A percentile compares a stretch with the other conserved stretches of the same genome.
Conservation (phyloP, 192 early-diverging fungal genomes). For the Coemansia furcata region DNA sequence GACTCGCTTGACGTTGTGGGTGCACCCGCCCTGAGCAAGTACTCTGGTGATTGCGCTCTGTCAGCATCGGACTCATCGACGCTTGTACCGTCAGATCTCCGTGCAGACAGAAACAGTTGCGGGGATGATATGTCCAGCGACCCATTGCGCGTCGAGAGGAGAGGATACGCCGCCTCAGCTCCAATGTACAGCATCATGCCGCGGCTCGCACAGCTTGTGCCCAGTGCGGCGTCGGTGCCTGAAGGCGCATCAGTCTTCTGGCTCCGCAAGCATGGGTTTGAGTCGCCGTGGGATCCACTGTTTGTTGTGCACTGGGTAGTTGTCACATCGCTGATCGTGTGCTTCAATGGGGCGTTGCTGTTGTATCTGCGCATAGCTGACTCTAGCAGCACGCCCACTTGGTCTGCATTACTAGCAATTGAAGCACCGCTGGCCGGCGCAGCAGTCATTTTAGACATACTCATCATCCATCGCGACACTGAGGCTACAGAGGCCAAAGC, state of each 20-base stretch:
- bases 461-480: slow-evolving; percentile 16
- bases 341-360: slow-evolving; percentile 10
- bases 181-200: not conserved
- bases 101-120: not conserved
- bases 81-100: slow-evolving; percentile 15
- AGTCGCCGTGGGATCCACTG: slow-evolving; percentile 47
- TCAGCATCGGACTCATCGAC: slow-evolving; percentile 39
- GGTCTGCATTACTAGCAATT: slow-evolving; percentile 17
- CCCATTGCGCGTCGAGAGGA: not conserved
- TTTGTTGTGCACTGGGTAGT: slow-evolving; percentile 41
- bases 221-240: slow-evolving; percentile 35
- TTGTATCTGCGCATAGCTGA: slow-evolving; percentile 26
- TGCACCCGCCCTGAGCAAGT: slow-evolving; percentile 12
- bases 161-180: not conserved
- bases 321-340: slow-evolving; percentile 12
- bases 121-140: not conserved
- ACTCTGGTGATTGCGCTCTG: slow-evolving; percentile 19
- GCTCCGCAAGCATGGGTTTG: slow-evolving; percentile 46
- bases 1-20: not conserved
- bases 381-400: not conserved
- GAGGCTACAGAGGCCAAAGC: slow-evolving; percentile 30
- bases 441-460: slow-evolving; percentile 21
- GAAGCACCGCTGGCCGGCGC: slow-evolving; percentile 6
- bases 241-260: slow-evolving; percentile 34
- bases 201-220: slow-evolving; percentile 13